These are phyloP conservation scores for Geranium brycei DNA, from an alignment of 345 rosid genomes.

Conservation along the genomic window DNA sequence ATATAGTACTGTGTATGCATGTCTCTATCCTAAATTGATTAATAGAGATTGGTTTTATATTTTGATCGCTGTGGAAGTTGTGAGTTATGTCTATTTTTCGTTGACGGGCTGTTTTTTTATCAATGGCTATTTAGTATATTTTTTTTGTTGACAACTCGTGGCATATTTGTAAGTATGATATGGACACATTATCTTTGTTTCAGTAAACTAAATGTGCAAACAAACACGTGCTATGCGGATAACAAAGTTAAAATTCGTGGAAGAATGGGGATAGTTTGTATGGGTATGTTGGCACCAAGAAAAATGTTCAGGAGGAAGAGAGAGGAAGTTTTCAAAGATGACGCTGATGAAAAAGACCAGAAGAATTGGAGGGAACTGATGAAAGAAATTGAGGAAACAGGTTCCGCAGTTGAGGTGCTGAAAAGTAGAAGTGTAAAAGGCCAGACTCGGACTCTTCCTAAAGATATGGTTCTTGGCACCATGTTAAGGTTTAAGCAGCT, in stretches of 20 bases:
- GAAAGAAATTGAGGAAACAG: constrained; percentile 58
- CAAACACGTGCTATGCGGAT: constrained; percentile 4
- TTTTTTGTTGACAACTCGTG: neutral
- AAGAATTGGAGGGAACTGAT: constrained; percentile 77
- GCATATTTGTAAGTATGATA: neutral
- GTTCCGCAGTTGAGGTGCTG: constrained; percentile 58
- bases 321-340: constrained; percentile 61
- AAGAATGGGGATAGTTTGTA: constrained; percentile 42
- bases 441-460: constrained; percentile 47
- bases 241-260: constrained; percentile 11
- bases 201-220: constrained; percentile 19
- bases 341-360: constrained; percentile 57
- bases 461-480: constrained; percentile 67
- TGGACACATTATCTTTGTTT: constrained; percentile 4
- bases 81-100: neutral
- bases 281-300: constrained; percentile 77
- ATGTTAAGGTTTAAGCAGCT: constrained; percentile 87
- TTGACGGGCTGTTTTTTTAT: neutral
- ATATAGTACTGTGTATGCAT: neutral
- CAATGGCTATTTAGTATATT: neutral
- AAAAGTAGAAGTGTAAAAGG: constrained; percentile 28
- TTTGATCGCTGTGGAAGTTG: neutral
- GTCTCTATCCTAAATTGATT: neutral
- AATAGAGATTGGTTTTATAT: neutral
- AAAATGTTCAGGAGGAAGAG: constrained; percentile 63